These are phyloP conservation scores for Ustilago loliicola DNA, from an alignment of 1,284 basidiomycete genomes.

Conservation along the genomic window DNA sequence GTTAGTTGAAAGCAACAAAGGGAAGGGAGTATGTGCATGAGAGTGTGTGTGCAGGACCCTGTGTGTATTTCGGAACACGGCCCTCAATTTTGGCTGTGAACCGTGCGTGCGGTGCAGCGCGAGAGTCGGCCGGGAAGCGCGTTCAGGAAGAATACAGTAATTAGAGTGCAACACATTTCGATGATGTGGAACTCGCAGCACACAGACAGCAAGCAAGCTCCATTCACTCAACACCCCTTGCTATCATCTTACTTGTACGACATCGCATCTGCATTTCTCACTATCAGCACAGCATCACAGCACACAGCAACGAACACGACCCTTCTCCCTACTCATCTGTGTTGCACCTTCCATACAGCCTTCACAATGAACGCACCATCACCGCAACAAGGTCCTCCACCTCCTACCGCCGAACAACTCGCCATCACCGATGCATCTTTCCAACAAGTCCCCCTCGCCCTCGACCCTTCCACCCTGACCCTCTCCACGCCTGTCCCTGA, in stretches of 20 bases:
- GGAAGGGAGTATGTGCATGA: background rate
- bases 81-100: background rate
- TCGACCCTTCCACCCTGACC: conserved; percentile 47
- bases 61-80: background rate
- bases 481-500: conserved; percentile 47
- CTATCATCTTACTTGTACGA: background rate
- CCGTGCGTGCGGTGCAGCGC: background rate
- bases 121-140: conserved; percentile 1
- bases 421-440: conserved; percentile 62
- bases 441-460: conserved; percentile 50
- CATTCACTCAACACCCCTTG: background rate
- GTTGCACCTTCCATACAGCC: background rate
- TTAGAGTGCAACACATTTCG: background rate
- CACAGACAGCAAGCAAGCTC: background rate
- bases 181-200: background rate
- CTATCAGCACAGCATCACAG: background rate
- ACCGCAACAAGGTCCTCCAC: conserved; percentile 54
- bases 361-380: conserved; percentile 41
- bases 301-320: too few species aligned
- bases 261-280: background rate
- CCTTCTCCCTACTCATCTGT: too few species aligned
- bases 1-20: conserved; percentile 1
- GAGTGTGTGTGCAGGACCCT: conserved; percentile 1
- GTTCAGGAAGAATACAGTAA: background rate
- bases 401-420: conserved; percentile 62